These are phyloP conservation scores for Neurospora sp. DNA, from an alignment of 495 filamentous ascomycete genomes.

Conservation along the genomic window DNA sequence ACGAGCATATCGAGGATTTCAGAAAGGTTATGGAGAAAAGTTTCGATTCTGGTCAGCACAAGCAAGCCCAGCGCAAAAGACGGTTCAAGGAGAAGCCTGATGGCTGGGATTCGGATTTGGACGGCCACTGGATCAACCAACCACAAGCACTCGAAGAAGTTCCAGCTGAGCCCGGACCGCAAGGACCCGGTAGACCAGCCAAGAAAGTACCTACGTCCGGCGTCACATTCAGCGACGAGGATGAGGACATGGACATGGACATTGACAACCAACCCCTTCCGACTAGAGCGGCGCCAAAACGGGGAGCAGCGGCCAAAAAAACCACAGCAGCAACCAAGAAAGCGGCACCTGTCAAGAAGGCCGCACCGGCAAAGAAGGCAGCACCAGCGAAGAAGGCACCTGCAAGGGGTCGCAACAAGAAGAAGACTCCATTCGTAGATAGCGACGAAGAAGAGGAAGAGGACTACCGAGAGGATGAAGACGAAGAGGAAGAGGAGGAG, in stretches of 20 bases:
- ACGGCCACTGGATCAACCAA: constrained; percentile 78
- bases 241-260: constrained; percentile 25
- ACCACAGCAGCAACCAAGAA: constrained; percentile 32
- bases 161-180: constrained; percentile 32
- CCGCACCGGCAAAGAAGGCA: constrained; percentile 31
- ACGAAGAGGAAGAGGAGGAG: constrained; percentile 47
- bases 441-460: constrained; percentile 54
- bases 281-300: constrained; percentile 22
- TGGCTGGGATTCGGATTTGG: constrained; percentile 74
- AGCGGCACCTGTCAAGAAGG: constrained; percentile 31
- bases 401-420: constrained; percentile 34
- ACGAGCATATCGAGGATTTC: constrained; percentile 60
- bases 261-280: constrained; percentile 24
- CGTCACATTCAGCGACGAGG: constrained; percentile 16
- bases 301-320: constrained; percentile 27
- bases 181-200: constrained; percentile 20
- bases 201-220: constrained; percentile 2
- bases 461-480: constrained; percentile 54
- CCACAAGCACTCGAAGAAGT: constrained; percentile 52
- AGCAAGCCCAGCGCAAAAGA: constrained; percentile 41
- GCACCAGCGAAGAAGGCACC: constrained; percentile 27
- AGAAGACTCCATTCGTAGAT: constrained; percentile 44
- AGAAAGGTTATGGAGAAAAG: constrained; percentile 59
- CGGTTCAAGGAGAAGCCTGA: constrained; percentile 67
- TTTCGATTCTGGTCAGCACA: constrained; percentile 59